Base-by-base conservation (phyloP, 495 filamentous ascomycete species). In the Staphylotrichum longicolle region DNA sequence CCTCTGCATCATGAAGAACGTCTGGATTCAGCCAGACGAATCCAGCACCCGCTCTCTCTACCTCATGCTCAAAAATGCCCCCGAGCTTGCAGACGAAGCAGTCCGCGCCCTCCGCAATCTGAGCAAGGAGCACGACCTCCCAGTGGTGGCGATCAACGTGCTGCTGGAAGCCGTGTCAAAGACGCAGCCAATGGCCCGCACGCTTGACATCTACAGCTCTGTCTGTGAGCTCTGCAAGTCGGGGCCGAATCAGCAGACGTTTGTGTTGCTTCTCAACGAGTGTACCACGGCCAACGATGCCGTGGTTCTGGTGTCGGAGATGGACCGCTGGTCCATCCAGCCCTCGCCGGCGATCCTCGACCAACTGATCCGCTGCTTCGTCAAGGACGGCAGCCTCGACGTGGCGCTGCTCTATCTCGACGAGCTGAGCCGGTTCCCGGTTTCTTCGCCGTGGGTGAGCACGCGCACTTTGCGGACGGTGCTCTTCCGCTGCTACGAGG, bases 281-380 rank as follows among this genome's bases (percentile, higher is more conserved):
- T 89, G 88, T 70, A 74, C 78, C 3, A 68, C 69, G n/a, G 83
- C 81, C 56, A 80, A 82, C 52, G 69, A 79, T 1, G 86, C 85
- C 56, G 85, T 87, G 74, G 90, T 91, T 67, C 65, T 94, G 1
- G 81, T 86, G 14, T 78, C 81, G 14, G 93, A 96, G 69, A 93
- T 96, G 86, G 73, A 83, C 1, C 80, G 82, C 27, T 77, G 88
- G 44, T 76, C 77, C 8, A 72, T 93, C 35, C 65, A 77, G 20
- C 86, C 90, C 1, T 77, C 88, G 55, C 65, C 69, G 15, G 63
- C 77, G 45, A 90, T 88, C 3, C 90, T 90, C 66, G 87, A 93
- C 64, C 75, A 81, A 34, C 68, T 95, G 15, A 83, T 93, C 44
- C 72, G 88, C 20, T 81, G 88, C 60, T 90, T 87, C 66, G 63